Percentiles rank a stretch among this genome's conserved stretches.
phyloP scores from a whole-genome alignment of 2,329 filamentous ascomycete genomes.

The Simplicillium aogashimaense region DNA sequence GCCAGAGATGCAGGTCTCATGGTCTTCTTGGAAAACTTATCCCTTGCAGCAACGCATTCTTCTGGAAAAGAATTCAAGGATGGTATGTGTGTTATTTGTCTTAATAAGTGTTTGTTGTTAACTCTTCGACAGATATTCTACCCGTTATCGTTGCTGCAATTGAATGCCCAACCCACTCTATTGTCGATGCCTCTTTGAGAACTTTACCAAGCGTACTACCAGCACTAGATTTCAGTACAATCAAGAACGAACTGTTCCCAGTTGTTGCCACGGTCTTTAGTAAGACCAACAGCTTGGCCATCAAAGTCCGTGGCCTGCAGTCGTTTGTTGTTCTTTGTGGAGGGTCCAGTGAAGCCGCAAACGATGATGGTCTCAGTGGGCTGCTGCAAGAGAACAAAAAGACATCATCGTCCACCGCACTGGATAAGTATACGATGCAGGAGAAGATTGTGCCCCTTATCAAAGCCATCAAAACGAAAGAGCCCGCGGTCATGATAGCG shows the following conservation, averaged over 20 bases:
- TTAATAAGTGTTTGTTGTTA: background rate
- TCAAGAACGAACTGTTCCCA: constrained; percentile 94
- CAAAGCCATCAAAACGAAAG: constrained; percentile 92
- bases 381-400: constrained; percentile 51
- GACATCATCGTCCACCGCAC: constrained; percentile 59
- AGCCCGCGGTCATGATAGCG: constrained; percentile 95
- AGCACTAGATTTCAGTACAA: constrained; percentile 87
- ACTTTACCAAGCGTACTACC: constrained; percentile 74
- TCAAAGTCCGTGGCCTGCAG: constrained; percentile 87
- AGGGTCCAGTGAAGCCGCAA: constrained; percentile 45
- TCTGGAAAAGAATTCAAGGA: constrained; percentile 93
- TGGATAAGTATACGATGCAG: constrained; percentile 97
- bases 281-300: constrained; percentile 84
- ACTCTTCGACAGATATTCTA: constrained; percentile 57
- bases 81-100: constrained; percentile 38
- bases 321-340: constrained; percentile 87
- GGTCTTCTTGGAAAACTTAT: constrained; percentile 79
- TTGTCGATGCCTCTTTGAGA: constrained; percentile 77
- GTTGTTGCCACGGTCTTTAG: constrained; percentile 85
- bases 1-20: constrained; percentile 83
- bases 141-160: constrained; percentile 77
- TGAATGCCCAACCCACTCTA: constrained; percentile 78
- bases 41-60: constrained; percentile 67
- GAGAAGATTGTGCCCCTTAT: constrained; percentile 91
- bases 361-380: constrained; percentile 66